Percentiles rank a stretch among this genome's conserved stretches.
Conservation (phyloP, 2,329 filamentous ascomycete species). For the Pseudogymnoascus sp. region DNA sequence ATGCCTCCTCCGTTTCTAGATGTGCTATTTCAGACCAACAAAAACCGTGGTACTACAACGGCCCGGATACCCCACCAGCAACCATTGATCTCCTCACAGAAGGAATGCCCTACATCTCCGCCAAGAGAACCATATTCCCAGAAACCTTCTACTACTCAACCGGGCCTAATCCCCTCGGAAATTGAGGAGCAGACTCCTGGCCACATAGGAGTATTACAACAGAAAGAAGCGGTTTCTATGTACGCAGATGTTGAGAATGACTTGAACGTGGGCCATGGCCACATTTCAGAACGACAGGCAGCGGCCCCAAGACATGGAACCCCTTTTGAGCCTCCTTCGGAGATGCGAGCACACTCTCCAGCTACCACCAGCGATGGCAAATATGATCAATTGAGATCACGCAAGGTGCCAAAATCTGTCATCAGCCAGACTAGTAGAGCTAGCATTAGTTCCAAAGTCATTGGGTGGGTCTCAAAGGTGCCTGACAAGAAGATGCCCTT, state of each 20-base stretch:
- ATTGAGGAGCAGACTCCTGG: not conserved
- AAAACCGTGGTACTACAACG: not conserved
- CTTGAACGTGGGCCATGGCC: not conserved
- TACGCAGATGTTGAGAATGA: not conserved
- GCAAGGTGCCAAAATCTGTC: not conserved
- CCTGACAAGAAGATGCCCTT: not conserved
- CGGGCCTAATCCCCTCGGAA: not conserved
- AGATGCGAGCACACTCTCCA: not conserved
- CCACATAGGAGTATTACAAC: not conserved
- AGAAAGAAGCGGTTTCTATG: not conserved
- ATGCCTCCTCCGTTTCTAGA: not conserved
- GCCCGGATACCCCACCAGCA: not conserved
- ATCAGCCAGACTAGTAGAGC: not conserved
- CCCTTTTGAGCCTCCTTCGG: no score
- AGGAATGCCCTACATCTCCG: not conserved
- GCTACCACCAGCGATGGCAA: not conserved
- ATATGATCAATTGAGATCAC: not conserved
- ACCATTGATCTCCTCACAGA: not conserved
- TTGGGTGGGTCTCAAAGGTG: not conserved
- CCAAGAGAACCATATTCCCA: not conserved
- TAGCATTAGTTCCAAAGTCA: not conserved
- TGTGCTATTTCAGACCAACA: not conserved
- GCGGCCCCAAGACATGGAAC: not conserved
- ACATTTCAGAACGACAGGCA: not conserved
- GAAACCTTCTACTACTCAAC: not conserved